phyloP scores from a whole-genome alignment of 2,329 filamentous ascomycete genomes.

The Aspergillus latus region DNA sequence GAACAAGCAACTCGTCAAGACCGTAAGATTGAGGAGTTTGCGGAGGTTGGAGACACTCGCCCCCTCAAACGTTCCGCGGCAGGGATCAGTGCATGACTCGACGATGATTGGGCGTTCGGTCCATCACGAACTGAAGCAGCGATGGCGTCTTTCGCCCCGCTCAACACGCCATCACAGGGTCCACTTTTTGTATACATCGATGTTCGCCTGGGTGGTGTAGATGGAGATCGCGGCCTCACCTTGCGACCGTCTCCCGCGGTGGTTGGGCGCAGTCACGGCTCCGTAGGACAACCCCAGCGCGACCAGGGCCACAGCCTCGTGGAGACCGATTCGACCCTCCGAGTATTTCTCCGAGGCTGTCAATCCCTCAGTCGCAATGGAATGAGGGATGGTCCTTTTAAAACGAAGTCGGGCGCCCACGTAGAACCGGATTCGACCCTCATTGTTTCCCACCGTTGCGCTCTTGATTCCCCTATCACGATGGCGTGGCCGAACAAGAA shows the following conservation, averaged over 20 bases:
- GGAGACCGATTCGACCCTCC: slow-evolving; percentile 16
- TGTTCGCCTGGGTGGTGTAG: background rate
- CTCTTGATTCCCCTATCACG: background rate
- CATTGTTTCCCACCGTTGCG: background rate
- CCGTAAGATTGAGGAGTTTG: background rate
- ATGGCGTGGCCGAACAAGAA: slow-evolving; percentile 30
- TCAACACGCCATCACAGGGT: slow-evolving; percentile 22
- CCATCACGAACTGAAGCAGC: background rate
- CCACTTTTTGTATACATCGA: slow-evolving; percentile 3
- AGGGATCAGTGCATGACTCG: background rate
- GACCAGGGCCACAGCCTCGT: background rate
- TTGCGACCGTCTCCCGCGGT: background rate
- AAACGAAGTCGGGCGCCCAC: background rate
- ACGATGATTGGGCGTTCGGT: background rate
- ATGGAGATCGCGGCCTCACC: background rate
- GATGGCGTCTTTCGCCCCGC: slow-evolving; percentile 22
- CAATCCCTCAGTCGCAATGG: background rate
- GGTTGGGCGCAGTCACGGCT: background rate
- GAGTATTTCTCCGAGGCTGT: slow-evolving; percentile 23
- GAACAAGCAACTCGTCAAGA: background rate
- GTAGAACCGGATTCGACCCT: background rate
- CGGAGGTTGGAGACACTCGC: slow-evolving; percentile 1
- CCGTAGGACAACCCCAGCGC: background rate
- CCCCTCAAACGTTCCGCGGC: background rate
- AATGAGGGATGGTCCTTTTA: background rate